Base-by-base conservation (phyloP, 2,329 filamentous ascomycete genomes). In the Herpotrichia juniperi region DNA sequence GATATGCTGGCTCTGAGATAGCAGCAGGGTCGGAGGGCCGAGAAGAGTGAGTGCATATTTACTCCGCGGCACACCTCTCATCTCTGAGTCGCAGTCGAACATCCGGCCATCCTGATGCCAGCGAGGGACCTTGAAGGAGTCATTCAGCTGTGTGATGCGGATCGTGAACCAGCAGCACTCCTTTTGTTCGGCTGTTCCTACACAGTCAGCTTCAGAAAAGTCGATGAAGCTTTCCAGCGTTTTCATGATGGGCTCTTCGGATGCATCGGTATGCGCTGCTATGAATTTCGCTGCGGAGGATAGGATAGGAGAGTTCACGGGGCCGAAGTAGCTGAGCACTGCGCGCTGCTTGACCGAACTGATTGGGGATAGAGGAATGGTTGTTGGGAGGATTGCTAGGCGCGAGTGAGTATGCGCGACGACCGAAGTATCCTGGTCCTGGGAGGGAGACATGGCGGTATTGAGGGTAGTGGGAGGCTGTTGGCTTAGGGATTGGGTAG, bases 41-140 rank as follows among this genome's bases (percentile, higher is more conserved):
- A 51, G 25, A 10, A 55, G 24, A 8, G 52, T 51, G 26, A 46
- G 24, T 12, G 37, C 52, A 35, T 55, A 55, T 42, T 55, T 55
- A 21, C 48, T 51, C 19, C 48, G 21, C 24, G 37, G 24, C 5
- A 51, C 40, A 2, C 11, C 44, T 21, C 49, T 45, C n/a, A 25
- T 28, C 1, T 40, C 48, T 26, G 22, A 24, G 19, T 55, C 48
- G 28, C 44, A 53, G 3, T 16, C 2, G 17, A n/a, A 50, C 53
- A 56, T 56, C 7, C 34, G 40, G 30, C 53, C 53, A 19, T 56
- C 53, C 21, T 53, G 53, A 34, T 56, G 50, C 53, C 53, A 56
- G 30, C 53, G 26, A 12, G 53, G 50, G 8, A 48, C 30, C 8
- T 53, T 17, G 21, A 53, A 56, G 7, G 10, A 24, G 10, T 42